phyloP scores from a whole-genome alignment of 23 red algal genomes.

The Pyropia haitanensis region DNA sequence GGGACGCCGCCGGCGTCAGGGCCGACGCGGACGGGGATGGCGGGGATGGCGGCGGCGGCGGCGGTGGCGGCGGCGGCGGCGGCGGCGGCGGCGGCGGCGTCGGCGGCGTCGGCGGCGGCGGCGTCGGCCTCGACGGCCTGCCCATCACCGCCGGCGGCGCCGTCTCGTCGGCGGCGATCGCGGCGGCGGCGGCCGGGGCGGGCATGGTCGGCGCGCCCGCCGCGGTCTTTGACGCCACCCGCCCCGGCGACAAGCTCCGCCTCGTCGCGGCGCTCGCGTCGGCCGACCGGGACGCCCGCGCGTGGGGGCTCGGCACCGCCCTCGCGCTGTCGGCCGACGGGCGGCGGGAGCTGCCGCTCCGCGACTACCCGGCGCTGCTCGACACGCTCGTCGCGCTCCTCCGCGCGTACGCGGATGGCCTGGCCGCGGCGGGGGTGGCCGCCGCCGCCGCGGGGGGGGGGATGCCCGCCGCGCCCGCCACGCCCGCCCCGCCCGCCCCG shows the following conservation, averaged over 20 bases:
- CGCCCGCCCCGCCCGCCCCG: constrained; percentile 1
- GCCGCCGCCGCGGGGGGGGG: constrained; percentile 45
- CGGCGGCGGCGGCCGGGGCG: constrained; percentile 17
- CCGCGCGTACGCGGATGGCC: constrained; percentile 57
- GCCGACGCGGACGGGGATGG: too few species aligned
- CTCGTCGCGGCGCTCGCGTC: constrained; percentile 65
- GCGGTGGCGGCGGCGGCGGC: too few species aligned
- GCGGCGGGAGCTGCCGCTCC: constrained; percentile 23
- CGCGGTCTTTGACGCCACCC: constrained; percentile 36
- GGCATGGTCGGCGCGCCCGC: constrained; percentile 16
- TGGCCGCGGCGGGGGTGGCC: constrained; percentile 14
- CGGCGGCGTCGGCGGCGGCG: too few species aligned
- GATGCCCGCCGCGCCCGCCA: too few species aligned
- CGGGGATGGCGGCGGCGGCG: too few species aligned
- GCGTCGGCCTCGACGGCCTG: too few species aligned
- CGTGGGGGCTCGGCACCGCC: constrained; percentile 72
- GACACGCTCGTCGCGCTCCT: constrained; percentile 63
- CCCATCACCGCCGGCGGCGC: too few species aligned
- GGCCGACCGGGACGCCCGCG: constrained; percentile 56
- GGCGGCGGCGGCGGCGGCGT: too few species aligned
- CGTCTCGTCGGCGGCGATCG: too few species aligned
- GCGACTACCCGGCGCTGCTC: constrained; percentile 75
- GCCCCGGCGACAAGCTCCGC: constrained; percentile 38
- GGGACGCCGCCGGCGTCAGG: too few species aligned
- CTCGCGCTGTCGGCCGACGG: constrained; percentile 55